These are phyloP conservation scores for Ophiocordyceps sinensis DNA, from an alignment of 2,329 filamentous ascomycete genomes.

Conservation along the genomic window DNA sequence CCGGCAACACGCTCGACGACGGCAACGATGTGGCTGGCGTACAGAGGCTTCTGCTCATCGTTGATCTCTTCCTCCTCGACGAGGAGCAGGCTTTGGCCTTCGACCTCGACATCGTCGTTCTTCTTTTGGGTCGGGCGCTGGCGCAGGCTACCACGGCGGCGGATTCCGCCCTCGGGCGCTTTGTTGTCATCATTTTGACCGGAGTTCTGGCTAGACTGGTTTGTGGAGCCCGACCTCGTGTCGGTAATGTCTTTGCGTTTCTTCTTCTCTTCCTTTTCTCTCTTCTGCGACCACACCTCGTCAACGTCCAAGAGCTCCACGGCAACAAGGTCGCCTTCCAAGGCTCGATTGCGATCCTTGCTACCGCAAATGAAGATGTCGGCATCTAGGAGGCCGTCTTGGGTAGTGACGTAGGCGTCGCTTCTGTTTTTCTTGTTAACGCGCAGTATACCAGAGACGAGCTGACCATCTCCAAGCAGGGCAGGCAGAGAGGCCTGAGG, in stretches of 20 bases:
- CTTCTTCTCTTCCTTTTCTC: constrained; percentile 99
- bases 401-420: constrained; percentile 91
- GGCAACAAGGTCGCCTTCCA: constrained; percentile 91
- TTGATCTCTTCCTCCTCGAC: constrained; percentile 99
- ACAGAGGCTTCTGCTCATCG: constrained; percentile 93
- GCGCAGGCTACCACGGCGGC: constrained; percentile 83
- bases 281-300: constrained; percentile 97
- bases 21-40: constrained; percentile 91
- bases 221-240: constrained; percentile 63
- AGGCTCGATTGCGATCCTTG: constrained; percentile 92
- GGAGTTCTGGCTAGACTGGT: constrained; percentile 51
- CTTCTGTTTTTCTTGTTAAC: constrained; percentile 99
- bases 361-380: constrained; percentile 99
- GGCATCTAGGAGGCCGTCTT: constrained; percentile 75
- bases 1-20: constrained; percentile 94
- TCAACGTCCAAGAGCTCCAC: constrained; percentile 95
- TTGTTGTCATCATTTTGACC: constrained; percentile 47
- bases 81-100: constrained; percentile 88
- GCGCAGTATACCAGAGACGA: constrained; percentile 89
- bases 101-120: constrained; percentile 97
- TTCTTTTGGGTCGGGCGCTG: constrained; percentile 99
- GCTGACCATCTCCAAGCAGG: constrained; percentile 77
- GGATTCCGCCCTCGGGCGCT: constrained; percentile 67
- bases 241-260: constrained; percentile 98
- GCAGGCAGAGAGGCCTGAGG: constrained; percentile 89